Base-by-base conservation (phyloP, 2,329 filamentous ascomycete genomes). In the Colletotrichum phormii region DNA sequence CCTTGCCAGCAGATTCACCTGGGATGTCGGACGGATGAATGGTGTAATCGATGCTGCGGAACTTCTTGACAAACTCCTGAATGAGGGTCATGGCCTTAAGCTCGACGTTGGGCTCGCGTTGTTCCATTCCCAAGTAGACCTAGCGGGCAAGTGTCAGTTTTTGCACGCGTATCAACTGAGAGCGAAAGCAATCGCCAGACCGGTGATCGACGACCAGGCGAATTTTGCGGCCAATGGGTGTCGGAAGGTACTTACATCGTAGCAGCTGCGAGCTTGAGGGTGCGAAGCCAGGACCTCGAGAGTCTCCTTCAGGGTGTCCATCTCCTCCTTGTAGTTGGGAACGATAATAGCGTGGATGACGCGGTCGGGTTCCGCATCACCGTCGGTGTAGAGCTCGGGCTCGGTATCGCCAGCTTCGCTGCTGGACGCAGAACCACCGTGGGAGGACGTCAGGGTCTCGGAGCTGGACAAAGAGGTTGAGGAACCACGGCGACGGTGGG, bases 241-340 rank as follows among this genome's bases (percentile, higher is more conserved):
- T 26, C 15, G 49, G 46, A 59, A 42, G 54, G 18, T 9, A 89
- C 91, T 86, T 82, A 94, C 92, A 85, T 94, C 92, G 79, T 94
- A 94, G 62, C 87, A 89, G 76, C 84, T 85, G 67, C 86, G 84
- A 31, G 92, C 92, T 75, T 89, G 88, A 0, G 89, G 86, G 77
- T 94, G 92, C 35, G 88, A 91, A 5, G 91, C 91, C 72, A 94
- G 82, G 26, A 94, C 92, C 53, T 91, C 89, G 24, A 94, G 82
- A 0, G 92, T 94, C 78, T 93, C 91, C 74, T 89, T 86, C 59
- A 94, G 83, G 0, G 90, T 93, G 71, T 92, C 90, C 69, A 91
- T 83, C 69, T 94, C 91, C 80, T 94, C 92, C 80, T 93, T 93
- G 83, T 94, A 94, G 78, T 93, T 93, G 22, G 92, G 92, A 55